A percentile compares a stretch with the other conserved stretches of the same genome.
Evolutionary conservation across 83 land plant genomes (phyloP).

Genomic region (Diphasiastrum complanatum): DNA sequence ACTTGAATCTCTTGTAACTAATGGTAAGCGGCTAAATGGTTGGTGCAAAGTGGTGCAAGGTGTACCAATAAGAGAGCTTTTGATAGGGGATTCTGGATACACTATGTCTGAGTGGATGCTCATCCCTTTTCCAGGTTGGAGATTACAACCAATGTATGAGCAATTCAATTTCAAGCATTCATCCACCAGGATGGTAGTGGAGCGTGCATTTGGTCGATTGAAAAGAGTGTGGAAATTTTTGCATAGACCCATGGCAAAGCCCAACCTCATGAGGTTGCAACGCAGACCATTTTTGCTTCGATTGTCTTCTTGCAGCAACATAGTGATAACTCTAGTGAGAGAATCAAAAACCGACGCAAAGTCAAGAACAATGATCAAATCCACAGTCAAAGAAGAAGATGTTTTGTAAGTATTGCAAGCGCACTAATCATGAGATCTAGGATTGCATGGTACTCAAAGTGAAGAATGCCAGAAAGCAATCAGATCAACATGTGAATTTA

Average conservation of each 20-base stretch:
- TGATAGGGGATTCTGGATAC: neutral
- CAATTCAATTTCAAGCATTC: slow-evolving; percentile 2
- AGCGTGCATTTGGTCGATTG: neutral
- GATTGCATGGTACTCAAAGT: no score
- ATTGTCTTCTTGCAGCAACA: no score
- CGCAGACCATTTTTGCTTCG: no score
- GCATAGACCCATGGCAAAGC: neutral
- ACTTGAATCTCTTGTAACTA: neutral
- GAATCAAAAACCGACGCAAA: no score
- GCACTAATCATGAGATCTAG: no score
- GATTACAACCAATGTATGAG: neutral
- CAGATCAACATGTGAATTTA: no score
- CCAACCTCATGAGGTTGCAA: no score
- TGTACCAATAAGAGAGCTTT: neutral
- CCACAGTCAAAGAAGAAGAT: no score
- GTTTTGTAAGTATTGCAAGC: no score
- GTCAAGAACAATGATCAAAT: no score
- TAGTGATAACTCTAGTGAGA: no score
- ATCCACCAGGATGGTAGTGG: slow-evolving; percentile 8
- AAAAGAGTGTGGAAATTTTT: neutral
- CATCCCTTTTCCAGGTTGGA: neutral
- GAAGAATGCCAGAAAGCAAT: no score
- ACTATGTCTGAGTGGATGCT: neutral
- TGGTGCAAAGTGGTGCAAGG: neutral
- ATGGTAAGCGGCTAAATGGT: slow-evolving; percentile 3